Percentiles rank a stretch among this genome's conserved stretches.
Evolutionary conservation across 345 rosid genomes (phyloP).

Genomic region (Pistacia atlantica): DNA sequence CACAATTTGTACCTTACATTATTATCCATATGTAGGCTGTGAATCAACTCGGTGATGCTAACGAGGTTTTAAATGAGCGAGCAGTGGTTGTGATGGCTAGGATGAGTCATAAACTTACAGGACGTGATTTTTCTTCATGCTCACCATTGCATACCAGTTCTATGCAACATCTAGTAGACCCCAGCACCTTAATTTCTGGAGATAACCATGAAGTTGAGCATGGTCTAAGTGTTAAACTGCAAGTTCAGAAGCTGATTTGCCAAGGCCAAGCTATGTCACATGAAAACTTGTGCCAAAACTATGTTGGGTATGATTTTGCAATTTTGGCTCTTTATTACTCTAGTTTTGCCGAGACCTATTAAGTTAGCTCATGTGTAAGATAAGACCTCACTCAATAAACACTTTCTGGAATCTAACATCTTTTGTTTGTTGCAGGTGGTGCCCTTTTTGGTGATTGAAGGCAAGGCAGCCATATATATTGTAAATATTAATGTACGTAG

Average conservation of each 20-base stretch:
- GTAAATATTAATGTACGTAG: constrained; percentile 22
- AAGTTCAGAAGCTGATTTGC: constrained; percentile 87
- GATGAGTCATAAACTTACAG: constrained; percentile 93
- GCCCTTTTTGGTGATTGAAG: constrained; percentile 81
- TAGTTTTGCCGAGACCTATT: background rate
- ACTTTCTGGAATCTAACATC: too few relatives aligned
- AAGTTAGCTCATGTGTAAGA: too few relatives aligned
- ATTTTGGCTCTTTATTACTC: background rate
- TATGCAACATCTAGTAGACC: constrained; percentile 58
- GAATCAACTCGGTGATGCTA: constrained; percentile 96
- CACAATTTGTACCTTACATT: constrained; percentile 15
- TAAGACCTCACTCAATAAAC: too few relatives aligned
- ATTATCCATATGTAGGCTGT: constrained; percentile 62
- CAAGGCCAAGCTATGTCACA: constrained; percentile 90
- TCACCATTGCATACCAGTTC: constrained; percentile 51
- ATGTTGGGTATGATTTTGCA: constrained; percentile 75
- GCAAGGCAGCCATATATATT: background rate
- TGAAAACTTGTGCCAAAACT: constrained; percentile 96
- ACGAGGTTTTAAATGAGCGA: constrained; percentile 89
- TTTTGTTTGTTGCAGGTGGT: constrained; percentile 65
- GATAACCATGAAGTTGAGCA: constrained; percentile 89
- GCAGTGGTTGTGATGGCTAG: constrained; percentile 96
- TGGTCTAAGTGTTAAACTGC: constrained; percentile 87
- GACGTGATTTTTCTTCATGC: constrained; percentile 78
- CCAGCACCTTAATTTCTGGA: constrained; percentile 71